phyloP scores from a whole-genome alignment of 495 filamentous ascomycete genomes.

The Talaromyces trachyspermus region DNA sequence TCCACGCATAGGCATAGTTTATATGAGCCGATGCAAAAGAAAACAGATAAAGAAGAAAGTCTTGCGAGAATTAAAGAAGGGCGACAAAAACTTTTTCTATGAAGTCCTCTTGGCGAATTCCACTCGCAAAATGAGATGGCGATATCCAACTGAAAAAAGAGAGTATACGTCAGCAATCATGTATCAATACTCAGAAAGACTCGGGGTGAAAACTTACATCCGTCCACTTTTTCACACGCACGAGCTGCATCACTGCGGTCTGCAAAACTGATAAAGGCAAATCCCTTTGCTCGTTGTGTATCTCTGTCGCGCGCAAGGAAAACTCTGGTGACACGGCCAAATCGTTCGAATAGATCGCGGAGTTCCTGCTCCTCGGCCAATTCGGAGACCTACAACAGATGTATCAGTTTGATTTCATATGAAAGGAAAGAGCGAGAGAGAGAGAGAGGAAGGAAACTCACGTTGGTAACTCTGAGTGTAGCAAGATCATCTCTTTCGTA shows the following conservation, averaged over 20 bases:
- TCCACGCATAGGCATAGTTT: neutral
- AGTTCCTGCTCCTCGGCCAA: constrained; percentile 93
- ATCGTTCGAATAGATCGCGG: constrained; percentile 94
- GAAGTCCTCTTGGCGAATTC: constrained; percentile 84
- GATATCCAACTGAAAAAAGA: constrained; percentile 64
- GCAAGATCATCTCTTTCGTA: constrained; percentile 95
- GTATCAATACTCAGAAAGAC: constrained; percentile 13
- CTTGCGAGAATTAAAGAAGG: constrained; percentile 9
- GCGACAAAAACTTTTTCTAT: constrained; percentile 24
- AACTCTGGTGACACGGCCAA: constrained; percentile 91
- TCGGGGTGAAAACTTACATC: constrained; percentile 50
- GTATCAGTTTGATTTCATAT: constrained; percentile 5
- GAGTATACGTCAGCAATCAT: constrained; percentile 20
- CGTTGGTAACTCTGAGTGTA: constrained; percentile 94
- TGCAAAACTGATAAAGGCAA: constrained; percentile 94
- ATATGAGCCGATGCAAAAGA: constrained; percentile 1
- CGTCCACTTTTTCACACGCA: constrained; percentile 97
- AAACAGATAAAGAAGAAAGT: constrained; percentile 12
- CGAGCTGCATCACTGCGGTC: constrained; percentile 81
- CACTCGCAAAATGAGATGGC: constrained; percentile 81
- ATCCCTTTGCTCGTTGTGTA: constrained; percentile 90
- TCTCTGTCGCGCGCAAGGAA: constrained; percentile 97
- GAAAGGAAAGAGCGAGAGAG: constrained; percentile 6
- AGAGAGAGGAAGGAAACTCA: constrained; percentile 39
- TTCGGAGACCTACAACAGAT: constrained; percentile 69